These are phyloP conservation scores for Elaeagnus macrophylla DNA, from an alignment of 306 rosid genomes.

Conservation along the genomic window DNA sequence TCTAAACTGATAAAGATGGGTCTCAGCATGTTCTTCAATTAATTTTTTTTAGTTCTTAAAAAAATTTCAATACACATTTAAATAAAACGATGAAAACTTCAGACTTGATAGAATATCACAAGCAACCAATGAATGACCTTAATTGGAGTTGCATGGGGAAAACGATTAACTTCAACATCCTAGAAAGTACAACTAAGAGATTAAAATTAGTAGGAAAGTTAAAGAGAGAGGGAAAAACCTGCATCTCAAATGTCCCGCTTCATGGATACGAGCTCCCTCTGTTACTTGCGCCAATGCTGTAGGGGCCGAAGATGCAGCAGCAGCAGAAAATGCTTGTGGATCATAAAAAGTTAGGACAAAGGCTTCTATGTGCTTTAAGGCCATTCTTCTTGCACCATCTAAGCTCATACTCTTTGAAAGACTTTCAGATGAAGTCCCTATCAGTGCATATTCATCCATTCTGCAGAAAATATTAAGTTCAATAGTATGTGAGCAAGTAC, in stretches of 20 bases:
- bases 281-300: constrained; percentile 87
- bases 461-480: constrained; percentile 40
- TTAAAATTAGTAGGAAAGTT: neutral
- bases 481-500: constrained; percentile 1
- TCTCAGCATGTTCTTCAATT: no score
- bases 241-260: constrained; percentile 99
- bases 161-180: no score
- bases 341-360: constrained; percentile 80
- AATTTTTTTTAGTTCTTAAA: no score
- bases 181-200: neutral
- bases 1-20: no score
- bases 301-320: constrained; percentile 85
- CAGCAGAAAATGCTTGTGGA: constrained; percentile 78
- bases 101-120: no score
- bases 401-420: constrained; percentile 77
- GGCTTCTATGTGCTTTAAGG: constrained; percentile 84
- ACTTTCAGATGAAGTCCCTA: constrained; percentile 68
- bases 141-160: neutral
- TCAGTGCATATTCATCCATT: constrained; percentile 85
- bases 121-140: no score
- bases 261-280: constrained; percentile 88
- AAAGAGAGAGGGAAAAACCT: constrained; percentile 42
- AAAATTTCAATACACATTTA: no score
- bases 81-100: no score
- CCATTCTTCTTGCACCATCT: constrained; percentile 92